Conservation (phyloP, 208 protist genomes). For the Trichomonas vaginalis region DNA sequence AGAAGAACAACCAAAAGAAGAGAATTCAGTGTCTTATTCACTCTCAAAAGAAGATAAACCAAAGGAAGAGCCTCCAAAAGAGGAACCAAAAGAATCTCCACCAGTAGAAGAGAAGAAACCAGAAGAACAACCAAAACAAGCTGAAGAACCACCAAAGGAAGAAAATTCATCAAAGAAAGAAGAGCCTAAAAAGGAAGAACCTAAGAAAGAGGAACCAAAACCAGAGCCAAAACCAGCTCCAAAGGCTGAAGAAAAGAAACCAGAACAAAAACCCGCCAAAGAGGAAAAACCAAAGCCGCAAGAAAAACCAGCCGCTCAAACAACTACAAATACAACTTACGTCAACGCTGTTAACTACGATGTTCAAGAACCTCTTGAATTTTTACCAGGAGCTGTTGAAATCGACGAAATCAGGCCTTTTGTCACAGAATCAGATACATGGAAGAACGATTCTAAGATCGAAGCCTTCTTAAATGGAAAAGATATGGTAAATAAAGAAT, state of each 20-base stretch:
- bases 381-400: neutral
- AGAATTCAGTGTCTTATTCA: neutral
- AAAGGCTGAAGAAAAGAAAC: neutral
- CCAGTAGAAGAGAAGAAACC: neutral
- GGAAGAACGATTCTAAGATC: neutral
- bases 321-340: neutral
- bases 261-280: neutral
- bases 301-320: neutral
- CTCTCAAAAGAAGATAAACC: neutral
- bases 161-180: neutral
- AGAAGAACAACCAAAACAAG: neutral
- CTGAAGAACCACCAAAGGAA: neutral
- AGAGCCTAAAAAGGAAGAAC: neutral
- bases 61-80: neutral
- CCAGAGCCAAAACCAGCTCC: neutral
- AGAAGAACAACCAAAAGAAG: neutral
- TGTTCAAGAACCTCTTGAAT: neutral
- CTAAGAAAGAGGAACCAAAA: neutral
- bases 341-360: neutral
- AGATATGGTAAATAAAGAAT: neutral
- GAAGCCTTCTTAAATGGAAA: too few species aligned
- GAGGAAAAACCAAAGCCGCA: neutral
- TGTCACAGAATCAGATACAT: neutral
- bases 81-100: neutral
- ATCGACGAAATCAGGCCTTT: neutral